Evolutionary conservation across 148 eudicot genomes (phyloP).

Genomic region (Rhododendron ferrugineum): DNA sequence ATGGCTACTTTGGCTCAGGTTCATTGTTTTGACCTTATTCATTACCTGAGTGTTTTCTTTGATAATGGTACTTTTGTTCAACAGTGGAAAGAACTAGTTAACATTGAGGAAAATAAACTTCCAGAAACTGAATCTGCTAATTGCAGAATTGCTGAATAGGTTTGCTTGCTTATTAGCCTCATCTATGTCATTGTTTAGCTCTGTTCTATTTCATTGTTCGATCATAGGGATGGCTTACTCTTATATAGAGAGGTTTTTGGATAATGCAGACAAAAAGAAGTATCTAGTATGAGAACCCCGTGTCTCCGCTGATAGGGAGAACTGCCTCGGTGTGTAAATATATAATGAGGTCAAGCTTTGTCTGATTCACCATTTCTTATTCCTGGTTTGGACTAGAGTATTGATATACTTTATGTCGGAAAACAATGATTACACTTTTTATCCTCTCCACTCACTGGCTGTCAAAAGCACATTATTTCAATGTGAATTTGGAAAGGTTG

Average conservation of each 20-base stretch:
- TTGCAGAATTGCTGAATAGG: background rate
- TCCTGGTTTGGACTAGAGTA: background rate
- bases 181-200: background rate
- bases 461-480: background rate
- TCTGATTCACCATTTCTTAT: background rate
- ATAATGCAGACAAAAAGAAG: background rate
- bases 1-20: constrained; percentile 96
- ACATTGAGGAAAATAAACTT: background rate
- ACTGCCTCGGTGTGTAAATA: background rate
- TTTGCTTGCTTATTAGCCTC: background rate
- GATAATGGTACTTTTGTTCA: background rate
- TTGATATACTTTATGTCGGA: background rate
- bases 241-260: background rate
- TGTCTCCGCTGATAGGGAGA: background rate
- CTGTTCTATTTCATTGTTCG: background rate
- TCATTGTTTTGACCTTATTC: constrained; percentile 21
- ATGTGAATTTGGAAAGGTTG: background rate
- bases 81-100: background rate
- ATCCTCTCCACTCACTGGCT: background rate
- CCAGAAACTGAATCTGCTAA: background rate
- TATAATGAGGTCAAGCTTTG: background rate
- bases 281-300: background rate
- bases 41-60: background rate
- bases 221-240: background rate
- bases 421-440: background rate